phyloP scores from a whole-genome alignment of 148 eudicot genomes.

The Vaccinium vitisidaea region DNA sequence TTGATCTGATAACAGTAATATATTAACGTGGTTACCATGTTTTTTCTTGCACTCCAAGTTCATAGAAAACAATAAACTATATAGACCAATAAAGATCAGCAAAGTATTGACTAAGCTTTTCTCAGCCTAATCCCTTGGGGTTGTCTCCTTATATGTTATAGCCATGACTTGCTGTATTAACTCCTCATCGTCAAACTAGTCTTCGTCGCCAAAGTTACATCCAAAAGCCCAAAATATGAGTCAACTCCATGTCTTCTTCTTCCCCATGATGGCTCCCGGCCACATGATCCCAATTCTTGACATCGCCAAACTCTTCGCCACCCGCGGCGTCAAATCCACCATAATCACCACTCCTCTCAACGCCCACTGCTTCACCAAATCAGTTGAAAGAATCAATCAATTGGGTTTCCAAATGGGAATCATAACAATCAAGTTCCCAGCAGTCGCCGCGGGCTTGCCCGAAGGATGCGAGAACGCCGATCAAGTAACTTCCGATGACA shows the following conservation, averaged over 20 bases:
- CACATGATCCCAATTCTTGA: slow-evolving; percentile 56
- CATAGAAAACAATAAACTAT: neutral
- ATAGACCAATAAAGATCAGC: neutral
- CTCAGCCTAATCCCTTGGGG: no score
- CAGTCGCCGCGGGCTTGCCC: slow-evolving; percentile 38
- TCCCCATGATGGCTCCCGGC: slow-evolving; percentile 50
- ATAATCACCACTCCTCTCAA: slow-evolving; percentile 48
- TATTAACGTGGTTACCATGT: neutral
- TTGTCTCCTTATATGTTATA: neutral
- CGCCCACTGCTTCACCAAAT: slow-evolving; percentile 26
- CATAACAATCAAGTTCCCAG: slow-evolving; percentile 29
- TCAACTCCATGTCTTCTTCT: slow-evolving; percentile 43
- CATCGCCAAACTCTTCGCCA: slow-evolving; percentile 47
- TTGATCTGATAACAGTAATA: no score
- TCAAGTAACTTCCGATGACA: neutral
- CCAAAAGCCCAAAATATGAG: neutral
- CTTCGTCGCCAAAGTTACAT: neutral
- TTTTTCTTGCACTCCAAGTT: neutral
- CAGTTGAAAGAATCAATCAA: slow-evolving; percentile 14
- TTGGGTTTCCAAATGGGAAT: slow-evolving; percentile 15
- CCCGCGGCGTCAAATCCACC: slow-evolving; percentile 45
- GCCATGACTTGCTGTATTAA: neutral
- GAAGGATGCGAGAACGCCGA: slow-evolving; percentile 15
- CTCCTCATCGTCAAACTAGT: neutral
- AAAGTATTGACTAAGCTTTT: no score